A percentile compares a stretch with the other conserved stretches of the same genome.
Evolutionary conservation across 2,329 filamentous ascomycete species (phyloP).

Genomic region (Colletotrichum tofieldiae): DNA sequence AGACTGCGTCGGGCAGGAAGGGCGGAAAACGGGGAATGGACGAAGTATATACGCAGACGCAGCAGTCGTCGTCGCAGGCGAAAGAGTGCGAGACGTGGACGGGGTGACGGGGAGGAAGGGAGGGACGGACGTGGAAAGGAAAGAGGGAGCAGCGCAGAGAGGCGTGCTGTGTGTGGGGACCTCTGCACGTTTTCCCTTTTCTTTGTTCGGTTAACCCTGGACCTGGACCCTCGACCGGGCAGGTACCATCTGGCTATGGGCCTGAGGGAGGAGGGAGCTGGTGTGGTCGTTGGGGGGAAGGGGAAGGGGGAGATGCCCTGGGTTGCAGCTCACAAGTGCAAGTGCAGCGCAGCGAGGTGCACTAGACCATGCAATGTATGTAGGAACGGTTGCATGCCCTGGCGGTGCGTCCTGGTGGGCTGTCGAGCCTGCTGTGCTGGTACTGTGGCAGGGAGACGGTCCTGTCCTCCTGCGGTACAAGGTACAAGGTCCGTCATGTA

Average conservation of each 20-base stretch:
- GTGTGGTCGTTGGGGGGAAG: not conserved
- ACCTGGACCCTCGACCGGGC: not conserved
- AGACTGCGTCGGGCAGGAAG: conserved; percentile 18
- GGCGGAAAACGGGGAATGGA: conserved; percentile 37
- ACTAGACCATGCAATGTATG: conserved; percentile 5
- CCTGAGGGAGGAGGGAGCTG: not conserved
- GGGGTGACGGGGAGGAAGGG: conserved; percentile 7
- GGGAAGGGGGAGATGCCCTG: conserved; percentile 12
- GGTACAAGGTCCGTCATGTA: not conserved
- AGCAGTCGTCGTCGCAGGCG: not conserved
- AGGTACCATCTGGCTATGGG: not conserved
- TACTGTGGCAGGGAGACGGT: not conserved
- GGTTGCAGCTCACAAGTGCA: conserved; percentile 7
- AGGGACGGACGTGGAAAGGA: conserved; percentile 5
- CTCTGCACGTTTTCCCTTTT: conserved; percentile 40
- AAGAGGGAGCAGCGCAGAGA: conserved; percentile 15
- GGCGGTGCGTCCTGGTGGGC: not conserved
- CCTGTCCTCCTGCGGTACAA: not conserved
- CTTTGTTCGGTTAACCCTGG: conserved; percentile 38
- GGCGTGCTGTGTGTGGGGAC: conserved; percentile 18
- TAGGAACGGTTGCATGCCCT: conserved; percentile 17
- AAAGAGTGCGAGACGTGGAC: conserved; percentile 4
- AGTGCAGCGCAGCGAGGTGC: conserved; percentile 4
- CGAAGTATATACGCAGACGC: conserved; percentile 36
- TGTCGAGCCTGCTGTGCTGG: not conserved